Conservation (phyloP, 371 early-diverging fungal genomes). For the Mortierella sp. region DNA sequence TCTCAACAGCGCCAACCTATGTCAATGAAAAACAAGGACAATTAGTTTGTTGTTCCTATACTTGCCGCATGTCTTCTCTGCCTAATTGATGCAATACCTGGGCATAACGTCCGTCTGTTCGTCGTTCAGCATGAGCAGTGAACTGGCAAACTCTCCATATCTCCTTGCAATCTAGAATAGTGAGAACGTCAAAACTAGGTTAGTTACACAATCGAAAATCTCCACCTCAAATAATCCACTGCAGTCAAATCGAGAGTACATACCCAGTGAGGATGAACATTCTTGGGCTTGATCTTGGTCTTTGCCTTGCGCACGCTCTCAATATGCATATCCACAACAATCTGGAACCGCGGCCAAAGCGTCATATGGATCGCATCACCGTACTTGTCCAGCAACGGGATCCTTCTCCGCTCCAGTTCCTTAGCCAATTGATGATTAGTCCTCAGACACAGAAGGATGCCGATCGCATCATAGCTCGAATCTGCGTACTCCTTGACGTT, state of each 20-base stretch:
- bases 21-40: background rate
- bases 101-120: conserved; percentile 87
- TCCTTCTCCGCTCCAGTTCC: conserved; percentile 83
- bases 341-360: conserved; percentile 94
- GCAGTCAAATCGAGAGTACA: background rate
- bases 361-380: conserved; percentile 89
- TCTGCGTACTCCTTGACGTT: conserved; percentile 80
- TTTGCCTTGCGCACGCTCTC: conserved; percentile 83
- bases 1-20: conserved; percentile 80
- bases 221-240: background rate
- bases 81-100: conserved; percentile 66
- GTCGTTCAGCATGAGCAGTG: conserved; percentile 88
- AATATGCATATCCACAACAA: conserved; percentile 88
- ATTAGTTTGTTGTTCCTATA: background rate
- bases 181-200: background rate
- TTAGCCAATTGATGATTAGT: conserved; percentile 85
- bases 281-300: conserved; percentile 76
- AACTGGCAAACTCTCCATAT: conserved; percentile 92
- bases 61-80: conserved; percentile 3
- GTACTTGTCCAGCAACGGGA: conserved; percentile 85
- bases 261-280: conserved; percentile 89
- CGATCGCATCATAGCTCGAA: conserved; percentile 88
- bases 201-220: background rate
- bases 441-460: conserved; percentile 88
- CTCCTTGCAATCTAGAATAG: conserved; percentile 67